Evolutionary conservation across 1,284 basidiomycete genomes (phyloP).

Genomic region (Cryptococcus sp.): DNA sequence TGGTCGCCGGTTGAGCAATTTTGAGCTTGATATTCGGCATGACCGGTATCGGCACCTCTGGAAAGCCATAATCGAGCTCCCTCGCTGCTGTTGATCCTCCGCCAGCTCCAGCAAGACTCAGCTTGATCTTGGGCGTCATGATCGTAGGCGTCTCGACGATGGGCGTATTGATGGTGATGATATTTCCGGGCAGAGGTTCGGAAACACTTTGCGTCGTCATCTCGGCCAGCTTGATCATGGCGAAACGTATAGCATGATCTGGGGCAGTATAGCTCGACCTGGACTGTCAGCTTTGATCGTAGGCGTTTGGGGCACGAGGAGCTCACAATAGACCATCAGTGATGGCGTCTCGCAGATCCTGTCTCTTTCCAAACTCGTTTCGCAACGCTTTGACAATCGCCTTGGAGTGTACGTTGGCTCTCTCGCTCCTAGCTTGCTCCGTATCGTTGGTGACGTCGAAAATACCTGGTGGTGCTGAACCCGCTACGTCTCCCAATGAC

Average conservation of each 20-base stretch:
- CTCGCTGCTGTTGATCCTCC: not conserved
- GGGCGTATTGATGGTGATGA: constrained; percentile 75
- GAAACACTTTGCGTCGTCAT: constrained; percentile 74
- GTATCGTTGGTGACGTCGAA: constrained; percentile 26
- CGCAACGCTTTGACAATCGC: constrained; percentile 68
- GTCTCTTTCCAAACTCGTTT: constrained; percentile 69
- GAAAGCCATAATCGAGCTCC: constrained; percentile 23
- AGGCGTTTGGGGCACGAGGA: no score
- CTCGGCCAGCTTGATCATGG: constrained; percentile 86
- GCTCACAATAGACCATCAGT: no score
- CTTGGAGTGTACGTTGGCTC: constrained; percentile 46
- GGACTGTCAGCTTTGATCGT: constrained; percentile 6
- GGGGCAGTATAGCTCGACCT: constrained; percentile 48
- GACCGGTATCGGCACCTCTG: constrained; percentile 4
- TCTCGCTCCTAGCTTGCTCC: constrained; percentile 20
- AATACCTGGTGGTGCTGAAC: constrained; percentile 24
- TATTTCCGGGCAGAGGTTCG: constrained; percentile 78
- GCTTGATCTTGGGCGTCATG: constrained; percentile 37
- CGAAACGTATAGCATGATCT: constrained; percentile 85
- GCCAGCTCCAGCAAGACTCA: constrained; percentile 20
- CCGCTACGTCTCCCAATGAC: constrained; percentile 78
- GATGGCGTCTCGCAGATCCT: constrained; percentile 62
- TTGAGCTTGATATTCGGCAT: constrained; percentile 11
- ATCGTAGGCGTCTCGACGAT: constrained; percentile 55
- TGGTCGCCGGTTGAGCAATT: constrained; percentile 46